Base-by-base conservation (phyloP, 2,329 filamentous ascomycete genomes). In the Fusarium sp. region DNA sequence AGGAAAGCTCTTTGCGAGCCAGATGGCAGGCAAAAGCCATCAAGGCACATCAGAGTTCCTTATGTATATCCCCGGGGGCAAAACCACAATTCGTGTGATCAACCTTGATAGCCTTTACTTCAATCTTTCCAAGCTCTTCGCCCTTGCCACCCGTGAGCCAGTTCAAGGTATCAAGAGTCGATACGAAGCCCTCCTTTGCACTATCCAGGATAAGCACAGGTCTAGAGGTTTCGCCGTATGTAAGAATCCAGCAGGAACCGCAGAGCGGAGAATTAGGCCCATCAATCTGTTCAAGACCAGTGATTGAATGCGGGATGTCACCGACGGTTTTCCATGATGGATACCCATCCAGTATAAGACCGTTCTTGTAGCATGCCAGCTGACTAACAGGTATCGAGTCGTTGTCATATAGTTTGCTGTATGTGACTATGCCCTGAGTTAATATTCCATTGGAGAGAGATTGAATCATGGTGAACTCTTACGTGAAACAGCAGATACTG, bases 1-100 rank as follows among this genome's bases (percentile, higher is more conserved):
- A 0, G 3, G 7, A 3, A 24, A 10, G 6, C 3, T 1, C 20
- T 24, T 18, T 24, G 15, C 12, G 3, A 14, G 28, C 10, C 28
- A 51, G 8, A 51, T 10, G 8, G 15, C 8, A 32, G 6, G 17
- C 8, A 51, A 51, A n/a, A 14, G 8, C 17, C 17, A 51, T 11
- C 48, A 51, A 10, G 22, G 17, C 8, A 13, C 8, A 51, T 51
- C 48, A 53, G n/a, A 36, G 50, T 53, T 36, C 50, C 18, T 36
- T 36, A 6, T 26, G n/a, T 26, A 36, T 20, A 20, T 51, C 48
- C 3, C 14, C 32, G 2, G n/a, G 18, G 4, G 32, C 12, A 26
- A 36, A 8, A 5, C n/a, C 32, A 2, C 32, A 53, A 17, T 53
- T 53, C 3, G 13, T 24, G 6, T 14, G 18, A 53, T 53, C 30